A percentile compares a stretch with the other conserved stretches of the same genome.
These are phyloP conservation scores for Kodamaea nitidulidarum DNA, from an alignment of 805 yeast genomes.

Conservation along the genomic window DNA sequence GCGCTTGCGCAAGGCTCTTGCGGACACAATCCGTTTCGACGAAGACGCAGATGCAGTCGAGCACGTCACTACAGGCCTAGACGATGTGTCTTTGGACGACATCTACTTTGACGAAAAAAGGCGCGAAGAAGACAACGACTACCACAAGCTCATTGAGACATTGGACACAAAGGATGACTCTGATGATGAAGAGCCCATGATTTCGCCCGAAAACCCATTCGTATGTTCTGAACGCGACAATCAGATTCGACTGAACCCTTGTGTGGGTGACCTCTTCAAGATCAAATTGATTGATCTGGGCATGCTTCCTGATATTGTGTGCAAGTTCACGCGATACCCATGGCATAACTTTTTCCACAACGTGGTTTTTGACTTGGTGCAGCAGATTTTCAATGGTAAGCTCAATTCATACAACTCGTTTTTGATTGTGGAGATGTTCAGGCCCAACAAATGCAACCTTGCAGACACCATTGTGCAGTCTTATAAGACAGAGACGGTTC, in stretches of 20 bases:
- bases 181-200: slow-evolving; percentile 43
- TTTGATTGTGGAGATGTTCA: slow-evolving; percentile 29
- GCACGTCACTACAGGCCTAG: slow-evolving; percentile 36
- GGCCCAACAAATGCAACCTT: slow-evolving; percentile 39
- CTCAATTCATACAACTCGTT: slow-evolving; percentile 76
- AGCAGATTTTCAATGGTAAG: slow-evolving; percentile 91
- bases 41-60: slow-evolving; percentile 12
- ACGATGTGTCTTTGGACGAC: slow-evolving; percentile 36
- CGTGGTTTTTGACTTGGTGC: slow-evolving; percentile 94
- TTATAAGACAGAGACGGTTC: slow-evolving; percentile 46
- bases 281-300: slow-evolving; percentile 73
- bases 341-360: slow-evolving; percentile 98
- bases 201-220: slow-evolving; percentile 42
- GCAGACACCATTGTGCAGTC: slow-evolving; percentile 24
- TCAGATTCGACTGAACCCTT: slow-evolving; percentile 49
- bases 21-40: slow-evolving; percentile 13
- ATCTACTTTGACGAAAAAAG: slow-evolving; percentile 20
- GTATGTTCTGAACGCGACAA: slow-evolving; percentile 34
- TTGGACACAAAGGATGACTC: slow-evolving; percentile 33
- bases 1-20: slow-evolving; percentile 30
- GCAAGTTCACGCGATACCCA: slow-evolving; percentile 78
- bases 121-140: slow-evolving; percentile 18
- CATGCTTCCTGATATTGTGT: slow-evolving; percentile 62
- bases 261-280: slow-evolving; percentile 85
- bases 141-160: slow-evolving; percentile 17